These are phyloP conservation scores for Candida tammaniensis DNA, from an alignment of 805 yeast species.

Conservation along the genomic window DNA sequence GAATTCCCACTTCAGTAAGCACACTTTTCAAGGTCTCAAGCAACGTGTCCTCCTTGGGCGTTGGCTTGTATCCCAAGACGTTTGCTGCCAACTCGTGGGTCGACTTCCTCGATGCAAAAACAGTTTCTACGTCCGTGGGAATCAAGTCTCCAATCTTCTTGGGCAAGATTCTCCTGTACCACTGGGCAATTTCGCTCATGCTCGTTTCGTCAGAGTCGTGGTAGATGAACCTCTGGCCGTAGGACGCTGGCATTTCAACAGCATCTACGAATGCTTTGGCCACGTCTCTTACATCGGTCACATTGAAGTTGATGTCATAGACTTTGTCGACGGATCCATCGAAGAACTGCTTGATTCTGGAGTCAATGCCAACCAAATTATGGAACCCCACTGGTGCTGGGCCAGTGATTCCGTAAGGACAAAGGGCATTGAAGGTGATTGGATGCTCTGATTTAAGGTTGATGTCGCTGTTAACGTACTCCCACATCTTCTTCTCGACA, in stretches of 20 bases:
- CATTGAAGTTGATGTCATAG: not conserved
- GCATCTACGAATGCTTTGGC: slow-evolving; percentile 3
- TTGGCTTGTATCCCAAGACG: slow-evolving; percentile 4
- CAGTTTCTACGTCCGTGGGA: slow-evolving; percentile 1
- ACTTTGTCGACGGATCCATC: not conserved
- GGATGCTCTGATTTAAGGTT: slow-evolving; percentile 4
- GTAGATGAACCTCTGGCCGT: slow-evolving; percentile 7
- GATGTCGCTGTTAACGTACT: slow-evolving; percentile 9
- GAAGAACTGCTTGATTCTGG: not conserved
- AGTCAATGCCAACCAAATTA: not conserved
- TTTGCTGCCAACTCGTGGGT: not conserved
- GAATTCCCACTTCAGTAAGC: no score
- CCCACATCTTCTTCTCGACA: slow-evolving; percentile 9
- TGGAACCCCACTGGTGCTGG: slow-evolving; percentile 7
- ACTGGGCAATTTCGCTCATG: not conserved
- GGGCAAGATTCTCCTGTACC: slow-evolving; percentile 3
- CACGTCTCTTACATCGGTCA: slow-evolving; percentile 8
- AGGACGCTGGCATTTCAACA: slow-evolving; percentile 4
- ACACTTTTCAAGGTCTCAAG: not conserved
- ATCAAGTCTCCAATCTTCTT: slow-evolving; percentile 2
- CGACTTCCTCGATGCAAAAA: not conserved
- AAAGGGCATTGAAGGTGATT: slow-evolving; percentile 3
- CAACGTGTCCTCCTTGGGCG: not conserved
- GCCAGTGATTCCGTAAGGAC: slow-evolving; percentile 9
- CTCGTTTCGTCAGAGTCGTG: not conserved